Evolutionary conservation across 2,329 filamentous ascomycete species (phyloP), one percentile per base, ranked within the genome.

Genomic region (Penicillium sp.): DNA sequence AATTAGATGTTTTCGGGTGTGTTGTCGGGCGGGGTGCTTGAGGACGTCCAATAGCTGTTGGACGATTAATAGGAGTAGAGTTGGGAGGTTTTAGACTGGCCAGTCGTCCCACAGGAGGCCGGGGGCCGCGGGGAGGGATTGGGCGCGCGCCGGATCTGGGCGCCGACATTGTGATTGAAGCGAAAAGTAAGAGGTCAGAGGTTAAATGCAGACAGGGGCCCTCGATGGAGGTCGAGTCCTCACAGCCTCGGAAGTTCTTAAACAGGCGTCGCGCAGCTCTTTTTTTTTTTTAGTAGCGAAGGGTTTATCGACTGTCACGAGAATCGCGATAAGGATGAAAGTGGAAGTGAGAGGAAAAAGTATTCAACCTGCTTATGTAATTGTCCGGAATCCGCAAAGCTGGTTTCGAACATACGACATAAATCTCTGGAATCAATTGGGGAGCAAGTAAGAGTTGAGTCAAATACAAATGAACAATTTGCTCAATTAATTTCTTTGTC

Each of bases 11-110:
- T 54, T 74, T 72, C n/a, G 71, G 69, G 50, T 73, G 68, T 35
- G 72, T 72, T 22, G 68, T 73, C 20, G 71, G 70, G 44, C 65
- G 69, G 35, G 68, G 49, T 37, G 65, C 61, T 55, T 71, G 66
- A 57, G 68, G 63, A 42, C 66, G 69, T n/a, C 64, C 59, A 48
- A 69, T 61, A 44, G 69, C 63, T 45, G 70, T 69, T 31, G 74
- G 73, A 39, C 74, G 73, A 59, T 65, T 72, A 53, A 76, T 74
- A 8, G 74, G 69, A 44, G 67, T 72, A 20, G 73, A 63, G 56
- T 64, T 68, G 14, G 72, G 66, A n/a, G 72, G 61, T 46, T 74
- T 76, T 7, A 75, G 61, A 64, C 73, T 76, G 44, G 75, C 74
- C 35, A 77, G 62, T 45, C 75, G 74, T 56, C 71, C 69, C 54